Evolutionary conservation across 345 rosid genomes (phyloP), one percentile per base, ranked within the genome.

Genomic region (Citrus sinensis): DNA sequence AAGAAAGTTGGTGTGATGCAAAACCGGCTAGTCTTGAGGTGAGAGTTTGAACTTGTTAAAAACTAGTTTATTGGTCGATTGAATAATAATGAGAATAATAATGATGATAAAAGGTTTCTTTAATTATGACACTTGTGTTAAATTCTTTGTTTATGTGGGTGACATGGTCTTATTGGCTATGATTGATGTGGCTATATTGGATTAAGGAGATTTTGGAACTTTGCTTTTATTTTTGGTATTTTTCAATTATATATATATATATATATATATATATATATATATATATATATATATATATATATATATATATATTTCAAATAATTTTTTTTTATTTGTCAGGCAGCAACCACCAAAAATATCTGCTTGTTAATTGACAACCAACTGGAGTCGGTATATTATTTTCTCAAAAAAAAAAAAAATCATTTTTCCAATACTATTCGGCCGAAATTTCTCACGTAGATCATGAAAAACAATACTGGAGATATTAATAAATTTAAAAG

Each of bases 71-170:
- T 79, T 17, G 79, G 37, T 65, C 55, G 75, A 72, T 64, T 75
- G 62, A 75, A 46, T 64, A 63, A 75, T 75, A 29, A 62, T 27
- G 2, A 8, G 62, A 75, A 46, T 64, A 63, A 75, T 74, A 9
- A 29, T 60, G 9, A 42, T 61, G 20, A 19, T 30, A 9, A 10
- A 49, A 75, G 46, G 35, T 62, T 74, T 61, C 59, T 74, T 61
- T 61, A 40, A 74, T 73, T 60, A 60, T 40, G 69, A 61, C 69
- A 42, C 67, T 62, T 19, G 19, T 17, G 25, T 27, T 10, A 34
- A 37, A 35, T 40, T 25, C 29, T 27, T 61, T 37, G 9, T 61
- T 39, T 40, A 13, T 46, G 51, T 17, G 25, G 27, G 19, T 34
- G 22, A n/a, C 19, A 11, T 6, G 25, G 51, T 40, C 40, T 60